These are phyloP conservation scores for Neophaeococcomyces mojaviensis DNA, from an alignment of 2,329 filamentous ascomycete species.

Conservation along the genomic window DNA sequence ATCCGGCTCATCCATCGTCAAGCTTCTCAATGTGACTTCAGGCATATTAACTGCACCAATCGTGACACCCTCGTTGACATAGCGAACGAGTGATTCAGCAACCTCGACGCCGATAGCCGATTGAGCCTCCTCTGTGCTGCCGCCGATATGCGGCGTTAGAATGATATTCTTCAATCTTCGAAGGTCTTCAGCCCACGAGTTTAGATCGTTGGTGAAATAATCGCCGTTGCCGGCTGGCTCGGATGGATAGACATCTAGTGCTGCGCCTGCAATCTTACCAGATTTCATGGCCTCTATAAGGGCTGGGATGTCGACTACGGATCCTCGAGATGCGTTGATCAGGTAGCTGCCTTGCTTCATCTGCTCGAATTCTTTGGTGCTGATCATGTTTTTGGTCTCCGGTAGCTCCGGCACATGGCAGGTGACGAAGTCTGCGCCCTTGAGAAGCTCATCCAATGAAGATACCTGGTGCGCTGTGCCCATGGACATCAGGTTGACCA, in stretches of 20 bases:
- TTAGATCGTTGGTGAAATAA: constrained; percentile 81
- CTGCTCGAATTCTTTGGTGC: constrained; percentile 65
- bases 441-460: constrained; percentile 67
- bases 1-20: constrained; percentile 82
- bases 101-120: constrained; percentile 94
- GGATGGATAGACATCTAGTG: constrained; percentile 91
- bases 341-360: constrained; percentile 94
- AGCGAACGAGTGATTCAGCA: constrained; percentile 75
- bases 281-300: constrained; percentile 78
- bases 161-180: constrained; percentile 84
- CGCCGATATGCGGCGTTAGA: constrained; percentile 91
- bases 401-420: constrained; percentile 88
- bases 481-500: constrained; percentile 87
- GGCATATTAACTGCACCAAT: constrained; percentile 91
- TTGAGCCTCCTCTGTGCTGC: constrained; percentile 95
- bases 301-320: constrained; percentile 87
- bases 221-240: constrained; percentile 92
- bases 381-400: constrained; percentile 90
- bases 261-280: constrained; percentile 85
- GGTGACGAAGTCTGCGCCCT: constrained; percentile 81
- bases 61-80: constrained; percentile 92
- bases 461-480: constrained; percentile 80
- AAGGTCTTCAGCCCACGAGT: constrained; percentile 78
- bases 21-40: constrained; percentile 82
- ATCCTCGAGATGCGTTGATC: constrained; percentile 92